These are phyloP conservation scores for Gamsiella multidivaricata DNA, from an alignment of 192 early-diverging fungal species.

Conservation along the genomic window DNA sequence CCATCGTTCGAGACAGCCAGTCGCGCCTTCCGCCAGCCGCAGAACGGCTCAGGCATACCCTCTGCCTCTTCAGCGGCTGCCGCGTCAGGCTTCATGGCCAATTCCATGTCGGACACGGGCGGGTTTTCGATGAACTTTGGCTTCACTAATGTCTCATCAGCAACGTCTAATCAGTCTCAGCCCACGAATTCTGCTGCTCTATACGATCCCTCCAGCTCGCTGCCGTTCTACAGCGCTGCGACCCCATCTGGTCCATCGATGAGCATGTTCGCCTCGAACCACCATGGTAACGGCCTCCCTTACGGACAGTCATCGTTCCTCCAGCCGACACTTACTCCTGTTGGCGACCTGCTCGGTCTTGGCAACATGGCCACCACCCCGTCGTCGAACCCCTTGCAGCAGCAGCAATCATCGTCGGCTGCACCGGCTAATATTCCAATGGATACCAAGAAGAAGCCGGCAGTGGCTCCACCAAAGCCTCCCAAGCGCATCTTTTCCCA, in stretches of 20 bases:
- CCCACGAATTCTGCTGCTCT: not conserved
- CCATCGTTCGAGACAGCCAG: constrained; percentile 35
- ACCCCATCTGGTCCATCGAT: not conserved
- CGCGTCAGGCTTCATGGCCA: not conserved
- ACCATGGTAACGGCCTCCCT: constrained; percentile 14
- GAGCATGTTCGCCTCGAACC: constrained; percentile 33
- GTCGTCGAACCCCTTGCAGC: no score
- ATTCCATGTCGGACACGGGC: not conserved
- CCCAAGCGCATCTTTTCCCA: constrained; percentile 46
- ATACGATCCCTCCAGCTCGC: constrained; percentile 11
- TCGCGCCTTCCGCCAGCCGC: constrained; percentile 24
- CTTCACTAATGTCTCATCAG: constrained; percentile 12
- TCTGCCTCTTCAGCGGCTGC: not conserved
- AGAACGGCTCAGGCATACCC: not conserved
- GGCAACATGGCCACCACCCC: constrained; percentile 36
- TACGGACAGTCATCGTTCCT: constrained; percentile 31
- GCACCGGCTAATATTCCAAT: not conserved
- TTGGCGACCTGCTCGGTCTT: constrained; percentile 40
- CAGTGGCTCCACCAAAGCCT: constrained; percentile 37
- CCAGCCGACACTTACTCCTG: constrained; percentile 25
- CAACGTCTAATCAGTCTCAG: not conserved
- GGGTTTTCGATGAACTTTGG: constrained; percentile 34
- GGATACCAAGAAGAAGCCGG: constrained; percentile 8
- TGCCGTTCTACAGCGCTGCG: constrained; percentile 25
- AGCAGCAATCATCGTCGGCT: not conserved